A percentile compares a stretch with the other conserved stretches of the same genome.
Conservation (phyloP, 345 rosid genomes). For the Xanthoceras sorbifolium region DNA sequence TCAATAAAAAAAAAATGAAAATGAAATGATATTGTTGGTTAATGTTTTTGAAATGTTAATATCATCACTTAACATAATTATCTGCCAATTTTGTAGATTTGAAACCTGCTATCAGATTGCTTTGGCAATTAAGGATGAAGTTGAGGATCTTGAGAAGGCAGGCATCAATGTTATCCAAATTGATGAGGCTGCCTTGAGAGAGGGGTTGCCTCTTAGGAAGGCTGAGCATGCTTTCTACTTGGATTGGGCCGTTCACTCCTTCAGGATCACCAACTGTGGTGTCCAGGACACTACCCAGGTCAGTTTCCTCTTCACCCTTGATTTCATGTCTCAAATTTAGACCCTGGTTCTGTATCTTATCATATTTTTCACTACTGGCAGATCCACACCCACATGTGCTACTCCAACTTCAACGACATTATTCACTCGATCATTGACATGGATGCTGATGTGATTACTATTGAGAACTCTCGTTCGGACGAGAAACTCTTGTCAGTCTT, state of each 20-base stretch:
- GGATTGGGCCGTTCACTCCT: constrained; percentile 99
- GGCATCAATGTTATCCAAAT: constrained; percentile 91
- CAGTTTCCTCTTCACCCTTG: constrained; percentile 9
- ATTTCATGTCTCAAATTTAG: not conserved
- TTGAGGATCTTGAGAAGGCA: constrained; percentile 93
- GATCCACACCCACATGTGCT: constrained; percentile 99
- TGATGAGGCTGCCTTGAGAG: constrained; percentile 99
- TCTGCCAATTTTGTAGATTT: constrained; percentile 45
- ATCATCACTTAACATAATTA: not conserved
- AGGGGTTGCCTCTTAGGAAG: constrained; percentile 96
- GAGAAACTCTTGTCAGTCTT: constrained; percentile 96
- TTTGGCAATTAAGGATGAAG: constrained; percentile 96
- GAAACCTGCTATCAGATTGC: constrained; percentile 98
- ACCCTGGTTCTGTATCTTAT: not conserved
- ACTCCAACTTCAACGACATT: constrained; percentile 97
- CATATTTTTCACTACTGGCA: constrained; percentile 22
- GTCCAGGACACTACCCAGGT: constrained; percentile 94
- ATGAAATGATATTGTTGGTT: not conserved
- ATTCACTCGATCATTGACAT: constrained; percentile 95
- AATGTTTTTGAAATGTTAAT: not conserved
- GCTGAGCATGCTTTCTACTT: constrained; percentile 97
- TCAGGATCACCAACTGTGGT: constrained; percentile 93
- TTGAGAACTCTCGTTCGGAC: constrained; percentile 97
- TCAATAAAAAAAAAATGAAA: not conserved
- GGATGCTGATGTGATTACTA: constrained; percentile 98